A percentile compares a stretch with the other conserved stretches of the same genome.
These are phyloP conservation scores for Xylariaceae sp. DNA, from an alignment of 2,329 filamentous ascomycete genomes.

Conservation along the genomic window DNA sequence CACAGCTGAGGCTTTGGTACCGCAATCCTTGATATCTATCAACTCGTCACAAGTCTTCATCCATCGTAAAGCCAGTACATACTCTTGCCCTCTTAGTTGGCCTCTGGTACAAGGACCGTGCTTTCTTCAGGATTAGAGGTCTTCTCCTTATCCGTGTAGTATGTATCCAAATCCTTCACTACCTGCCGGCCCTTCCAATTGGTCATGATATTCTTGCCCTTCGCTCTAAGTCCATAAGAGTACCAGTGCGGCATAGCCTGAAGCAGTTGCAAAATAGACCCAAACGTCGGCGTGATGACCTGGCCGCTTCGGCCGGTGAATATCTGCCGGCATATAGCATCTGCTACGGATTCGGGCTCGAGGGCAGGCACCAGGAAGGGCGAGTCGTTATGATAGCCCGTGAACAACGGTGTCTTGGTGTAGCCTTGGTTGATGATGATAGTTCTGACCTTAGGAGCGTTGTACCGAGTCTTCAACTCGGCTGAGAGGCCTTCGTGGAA, in stretches of 20 bases:
- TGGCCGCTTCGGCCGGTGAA: conserved; percentile 63
- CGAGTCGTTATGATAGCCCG: conserved; percentile 58
- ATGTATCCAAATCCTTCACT: conserved; percentile 51
- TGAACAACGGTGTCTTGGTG: conserved; percentile 66
- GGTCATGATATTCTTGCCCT: conserved; percentile 50
- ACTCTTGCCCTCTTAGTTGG: not conserved
- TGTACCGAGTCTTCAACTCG: conserved; percentile 59
- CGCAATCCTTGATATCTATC: no score
- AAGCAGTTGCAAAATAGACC: conserved; percentile 49
- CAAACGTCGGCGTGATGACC: conserved; percentile 59
- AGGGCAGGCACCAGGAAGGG: conserved; percentile 61
- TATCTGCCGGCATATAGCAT: conserved; percentile 67
- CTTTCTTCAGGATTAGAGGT: conserved; percentile 10
- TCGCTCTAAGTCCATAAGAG: conserved; percentile 58
- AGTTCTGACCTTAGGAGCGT: conserved; percentile 64
- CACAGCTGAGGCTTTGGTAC: no score
- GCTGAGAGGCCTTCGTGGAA: conserved; percentile 65
- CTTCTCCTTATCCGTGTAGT: conserved; percentile 42
- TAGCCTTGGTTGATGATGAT: conserved; percentile 71
- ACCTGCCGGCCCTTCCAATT: conserved; percentile 56
- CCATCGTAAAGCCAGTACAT: not conserved
- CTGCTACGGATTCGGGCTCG: conserved; percentile 68
- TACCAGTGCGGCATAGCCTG: conserved; percentile 69
- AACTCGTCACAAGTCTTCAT: no score
- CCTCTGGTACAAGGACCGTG: conserved; percentile 16